Percentiles rank a stretch among this genome's conserved stretches.
phyloP scores from a whole-genome alignment of 2,329 filamentous ascomycete genomes.

The Fusarium sp. region DNA sequence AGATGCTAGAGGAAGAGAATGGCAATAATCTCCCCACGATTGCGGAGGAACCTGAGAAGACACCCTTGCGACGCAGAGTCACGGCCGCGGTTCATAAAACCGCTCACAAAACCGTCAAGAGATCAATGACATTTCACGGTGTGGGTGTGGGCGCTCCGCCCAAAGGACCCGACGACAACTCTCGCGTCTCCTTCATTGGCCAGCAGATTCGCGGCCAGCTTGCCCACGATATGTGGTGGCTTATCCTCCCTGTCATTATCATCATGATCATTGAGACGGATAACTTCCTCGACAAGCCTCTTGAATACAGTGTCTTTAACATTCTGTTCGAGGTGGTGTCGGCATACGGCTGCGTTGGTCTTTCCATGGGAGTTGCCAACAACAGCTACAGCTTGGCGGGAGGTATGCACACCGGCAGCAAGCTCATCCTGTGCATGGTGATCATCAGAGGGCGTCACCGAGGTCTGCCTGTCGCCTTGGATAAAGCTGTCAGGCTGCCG shows the following conservation, averaged over 20 bases:
- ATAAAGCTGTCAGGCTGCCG: conserved; percentile 63
- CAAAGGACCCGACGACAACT: conserved; percentile 46
- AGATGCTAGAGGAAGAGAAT: conserved; percentile 42
- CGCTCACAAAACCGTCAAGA: conserved; percentile 53
- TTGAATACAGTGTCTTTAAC: conserved; percentile 69
- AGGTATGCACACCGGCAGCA: conserved; percentile 65
- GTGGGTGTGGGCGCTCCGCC: conserved; percentile 52
- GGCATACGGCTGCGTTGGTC: conserved; percentile 72
- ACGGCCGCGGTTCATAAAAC: conserved; percentile 49
- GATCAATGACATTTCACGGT: conserved; percentile 57
- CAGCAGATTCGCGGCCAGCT: conserved; percentile 73
- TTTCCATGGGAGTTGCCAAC: conserved; percentile 67
- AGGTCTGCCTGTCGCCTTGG: conserved; percentile 67
- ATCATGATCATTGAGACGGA: conserved; percentile 71
- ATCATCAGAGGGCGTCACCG: conserved; percentile 68
- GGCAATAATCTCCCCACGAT: conserved; percentile 36
- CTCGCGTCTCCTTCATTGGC: conserved; percentile 61
- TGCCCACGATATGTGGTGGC: conserved; percentile 75
- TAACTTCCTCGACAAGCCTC: conserved; percentile 64
- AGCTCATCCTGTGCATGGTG: conserved; percentile 68
- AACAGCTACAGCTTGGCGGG: conserved; percentile 67
- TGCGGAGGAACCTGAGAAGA: conserved; percentile 44
- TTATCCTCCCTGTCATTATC: conserved; percentile 69
- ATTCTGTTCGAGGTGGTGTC: conserved; percentile 69
- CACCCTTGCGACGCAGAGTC: conserved; percentile 33